Conservation (phyloP, 2,329 filamentous ascomycete genomes). For the Colletotrichum phormii region DNA sequence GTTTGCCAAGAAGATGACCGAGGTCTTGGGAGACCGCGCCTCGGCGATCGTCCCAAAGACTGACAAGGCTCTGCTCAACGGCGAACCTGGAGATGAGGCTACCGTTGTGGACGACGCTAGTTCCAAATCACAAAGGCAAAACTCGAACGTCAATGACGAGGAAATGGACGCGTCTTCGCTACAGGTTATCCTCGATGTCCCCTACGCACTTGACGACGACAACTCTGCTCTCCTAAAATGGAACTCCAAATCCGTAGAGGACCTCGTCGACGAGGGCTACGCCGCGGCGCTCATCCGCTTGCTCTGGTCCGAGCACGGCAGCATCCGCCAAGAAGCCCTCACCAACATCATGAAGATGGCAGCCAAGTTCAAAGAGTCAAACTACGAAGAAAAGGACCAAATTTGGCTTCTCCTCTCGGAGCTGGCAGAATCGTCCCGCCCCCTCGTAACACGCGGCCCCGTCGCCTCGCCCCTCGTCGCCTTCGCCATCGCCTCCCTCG, state of each 20-base stretch:
- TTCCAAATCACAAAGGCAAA: conserved; percentile 5
- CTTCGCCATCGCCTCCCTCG: conserved; percentile 78
- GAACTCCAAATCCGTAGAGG: conserved; percentile 81
- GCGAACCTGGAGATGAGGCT: not conserved
- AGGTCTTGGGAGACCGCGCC: conserved; percentile 9
- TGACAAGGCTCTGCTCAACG: conserved; percentile 5
- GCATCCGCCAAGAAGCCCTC: conserved; percentile 83
- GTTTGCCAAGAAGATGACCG: conserved; percentile 46
- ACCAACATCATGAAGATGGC: conserved; percentile 76
- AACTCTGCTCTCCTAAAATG: conserved; percentile 70
- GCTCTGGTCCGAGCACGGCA: conserved; percentile 78
- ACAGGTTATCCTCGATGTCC: conserved; percentile 62
- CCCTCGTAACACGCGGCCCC: conserved; percentile 64
- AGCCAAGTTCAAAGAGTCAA: conserved; percentile 72
- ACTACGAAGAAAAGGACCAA: conserved; percentile 80
- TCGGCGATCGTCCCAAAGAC: not conserved
- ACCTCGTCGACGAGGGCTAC: conserved; percentile 83
- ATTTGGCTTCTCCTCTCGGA: conserved; percentile 85
- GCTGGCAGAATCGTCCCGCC: conserved; percentile 77
- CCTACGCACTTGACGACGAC: conserved; percentile 61
- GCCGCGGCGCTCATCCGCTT: conserved; percentile 78
- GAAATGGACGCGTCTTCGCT: conserved; percentile 56
- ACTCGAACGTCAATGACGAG: not conserved
- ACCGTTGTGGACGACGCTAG: not conserved
- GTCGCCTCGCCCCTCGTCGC: conserved; percentile 81